Conservation (phyloP, 495 filamentous ascomycete genomes). For the Lasiosphaeria miniovina region DNA sequence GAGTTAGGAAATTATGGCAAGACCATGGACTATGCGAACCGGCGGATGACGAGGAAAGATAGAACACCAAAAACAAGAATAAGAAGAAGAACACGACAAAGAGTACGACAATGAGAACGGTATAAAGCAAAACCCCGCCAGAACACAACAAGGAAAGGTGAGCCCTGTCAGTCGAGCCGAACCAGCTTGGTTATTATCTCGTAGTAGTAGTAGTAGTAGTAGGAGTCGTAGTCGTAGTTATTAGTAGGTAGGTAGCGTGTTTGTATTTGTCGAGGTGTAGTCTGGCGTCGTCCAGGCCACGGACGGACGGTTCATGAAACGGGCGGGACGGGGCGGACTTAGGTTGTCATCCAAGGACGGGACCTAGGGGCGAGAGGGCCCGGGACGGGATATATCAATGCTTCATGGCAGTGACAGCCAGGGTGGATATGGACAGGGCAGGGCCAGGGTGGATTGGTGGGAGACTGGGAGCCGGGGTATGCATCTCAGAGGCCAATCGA, state of each 20-base stretch:
- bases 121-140: constrained; percentile 16
- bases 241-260: too few relatives aligned
- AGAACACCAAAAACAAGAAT: too few relatives aligned
- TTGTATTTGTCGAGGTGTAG: neutral
- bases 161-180: neutral
- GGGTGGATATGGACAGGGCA: too few relatives aligned
- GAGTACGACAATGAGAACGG: constrained; percentile 6
- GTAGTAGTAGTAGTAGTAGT: too few relatives aligned
- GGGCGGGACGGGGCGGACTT: constrained; percentile 10
- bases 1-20: too few relatives aligned
- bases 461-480: constrained; percentile 15
- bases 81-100: neutral
- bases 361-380: constrained; percentile 7
- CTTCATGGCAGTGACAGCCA: neutral
- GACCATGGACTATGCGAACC: too few relatives aligned
- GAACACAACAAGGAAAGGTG: constrained; percentile 2
- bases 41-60: too few relatives aligned
- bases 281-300: constrained; percentile 10
- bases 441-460: constrained; percentile 3
- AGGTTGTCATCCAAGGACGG: constrained; percentile 3
- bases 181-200: constrained; percentile 4
- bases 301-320: constrained; percentile 6
- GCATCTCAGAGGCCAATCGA: constrained; percentile 26
- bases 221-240: too few relatives aligned
- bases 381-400: constrained; percentile 31